phyloP scores from a whole-genome alignment of 495 filamentous ascomycete genomes.

The Tuber umbilicatum region DNA sequence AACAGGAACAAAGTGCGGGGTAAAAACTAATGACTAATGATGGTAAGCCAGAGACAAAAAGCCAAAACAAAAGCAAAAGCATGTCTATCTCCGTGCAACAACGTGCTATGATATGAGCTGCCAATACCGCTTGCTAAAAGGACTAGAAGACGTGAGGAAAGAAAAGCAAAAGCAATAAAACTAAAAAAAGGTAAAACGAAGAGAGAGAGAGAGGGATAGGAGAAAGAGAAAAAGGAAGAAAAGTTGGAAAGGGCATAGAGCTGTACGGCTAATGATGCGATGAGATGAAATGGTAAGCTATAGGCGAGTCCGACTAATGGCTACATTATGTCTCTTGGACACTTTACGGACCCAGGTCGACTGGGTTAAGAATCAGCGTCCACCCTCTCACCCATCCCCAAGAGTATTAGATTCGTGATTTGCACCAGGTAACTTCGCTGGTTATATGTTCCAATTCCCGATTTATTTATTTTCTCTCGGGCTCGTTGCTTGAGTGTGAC shows the following conservation, averaged over 20 bases:
- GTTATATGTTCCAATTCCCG: background rate
- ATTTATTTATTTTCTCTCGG: background rate
- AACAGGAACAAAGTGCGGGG: background rate
- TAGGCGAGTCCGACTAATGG: background rate
- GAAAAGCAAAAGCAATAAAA: background rate
- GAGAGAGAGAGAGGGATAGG: background rate
- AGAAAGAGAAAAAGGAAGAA: background rate
- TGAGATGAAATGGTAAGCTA: background rate
- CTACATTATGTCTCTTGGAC: background rate
- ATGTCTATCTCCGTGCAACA: background rate
- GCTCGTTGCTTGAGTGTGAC: background rate
- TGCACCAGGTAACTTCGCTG: background rate
- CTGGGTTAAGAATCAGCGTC: background rate
- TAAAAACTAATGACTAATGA: background rate
- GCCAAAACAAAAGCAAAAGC: background rate
- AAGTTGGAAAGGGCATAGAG: background rate
- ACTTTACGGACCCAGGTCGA: background rate
- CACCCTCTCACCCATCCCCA: background rate
- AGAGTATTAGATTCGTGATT: background rate
- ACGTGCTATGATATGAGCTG: background rate
- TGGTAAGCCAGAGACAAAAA: background rate
- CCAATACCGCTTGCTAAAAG: background rate
- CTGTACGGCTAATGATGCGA: background rate
- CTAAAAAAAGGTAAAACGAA: background rate
- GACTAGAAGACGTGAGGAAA: background rate